Percentiles rank a stretch among this genome's conserved stretches.
Conservation (phyloP, 495 filamentous ascomycete genomes). For the Penicillium parvum region DNA sequence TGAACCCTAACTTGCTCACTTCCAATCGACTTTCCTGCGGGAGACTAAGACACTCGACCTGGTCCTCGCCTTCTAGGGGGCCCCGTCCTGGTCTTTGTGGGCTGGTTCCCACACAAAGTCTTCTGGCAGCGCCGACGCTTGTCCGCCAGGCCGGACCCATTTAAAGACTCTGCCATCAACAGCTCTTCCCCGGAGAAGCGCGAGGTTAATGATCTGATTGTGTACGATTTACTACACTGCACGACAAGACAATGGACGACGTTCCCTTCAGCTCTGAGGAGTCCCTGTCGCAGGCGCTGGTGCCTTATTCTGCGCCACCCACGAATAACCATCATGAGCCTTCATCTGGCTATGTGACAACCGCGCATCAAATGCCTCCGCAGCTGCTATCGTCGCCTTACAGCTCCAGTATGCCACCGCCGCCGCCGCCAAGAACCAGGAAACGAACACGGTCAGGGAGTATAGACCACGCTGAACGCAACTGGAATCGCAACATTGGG, state of each 20-base stretch:
- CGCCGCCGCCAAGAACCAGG: slow-evolving; percentile 25
- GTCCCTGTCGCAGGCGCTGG: slow-evolving; percentile 28
- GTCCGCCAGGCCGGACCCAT: slow-evolving; percentile 41
- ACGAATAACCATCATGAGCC: slow-evolving; percentile 25
- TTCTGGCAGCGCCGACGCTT: slow-evolving; percentile 43
- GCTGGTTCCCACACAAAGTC: no score
- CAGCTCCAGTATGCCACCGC: slow-evolving; percentile 26
- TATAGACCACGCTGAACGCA: slow-evolving; percentile 21
- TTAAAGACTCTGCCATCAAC: slow-evolving; percentile 38
- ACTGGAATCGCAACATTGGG: slow-evolving; percentile 11
- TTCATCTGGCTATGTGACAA: slow-evolving; percentile 24
- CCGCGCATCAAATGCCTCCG: slow-evolving; percentile 30
- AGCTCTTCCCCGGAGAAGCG: slow-evolving; percentile 24
- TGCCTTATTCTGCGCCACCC: slow-evolving; percentile 27
- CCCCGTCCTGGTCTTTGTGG: not conserved
- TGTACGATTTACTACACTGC: slow-evolving; percentile 30
- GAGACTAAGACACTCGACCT: not conserved
- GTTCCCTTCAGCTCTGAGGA: slow-evolving; percentile 26
- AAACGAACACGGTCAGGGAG: slow-evolving; percentile 33
- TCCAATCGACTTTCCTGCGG: slow-evolving; percentile 2
- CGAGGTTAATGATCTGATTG: slow-evolving; percentile 26
- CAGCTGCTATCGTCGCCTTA: slow-evolving; percentile 35
- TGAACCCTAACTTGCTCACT: not conserved
- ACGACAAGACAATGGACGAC: slow-evolving; percentile 27
- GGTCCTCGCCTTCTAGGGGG: slow-evolving; percentile 1